phyloP scores from a whole-genome alignment of 1,284 basidiomycete species.

The Cystobasidiaceae sp. region DNA sequence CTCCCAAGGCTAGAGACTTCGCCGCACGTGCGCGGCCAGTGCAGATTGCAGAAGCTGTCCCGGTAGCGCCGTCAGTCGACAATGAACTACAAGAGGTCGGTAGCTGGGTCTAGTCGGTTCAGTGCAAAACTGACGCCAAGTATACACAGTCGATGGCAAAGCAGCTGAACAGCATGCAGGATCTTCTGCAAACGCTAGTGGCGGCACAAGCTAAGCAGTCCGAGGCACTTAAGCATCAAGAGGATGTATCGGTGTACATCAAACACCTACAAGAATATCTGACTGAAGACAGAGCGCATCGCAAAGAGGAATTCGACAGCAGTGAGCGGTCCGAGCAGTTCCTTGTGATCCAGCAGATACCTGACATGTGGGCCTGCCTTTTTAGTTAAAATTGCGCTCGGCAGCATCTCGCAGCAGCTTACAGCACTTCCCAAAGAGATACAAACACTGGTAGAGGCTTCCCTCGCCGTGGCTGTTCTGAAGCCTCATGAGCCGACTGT shows the following conservation, averaged over 20 bases:
- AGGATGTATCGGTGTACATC: constrained; percentile 24
- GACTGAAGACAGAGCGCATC: neutral
- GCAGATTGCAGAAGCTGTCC: neutral
- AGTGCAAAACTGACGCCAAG: neutral
- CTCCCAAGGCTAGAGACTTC: constrained; percentile 4
- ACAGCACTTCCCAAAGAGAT: constrained; percentile 6
- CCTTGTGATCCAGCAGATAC: neutral
- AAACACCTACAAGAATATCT: constrained; percentile 19
- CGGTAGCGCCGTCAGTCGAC: neutral
- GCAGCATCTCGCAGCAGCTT: constrained; percentile 8
- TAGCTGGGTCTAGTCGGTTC: no score
- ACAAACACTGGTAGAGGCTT: constrained; percentile 11
- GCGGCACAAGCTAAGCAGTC: constrained; percentile 5
- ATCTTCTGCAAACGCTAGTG: constrained; percentile 1
- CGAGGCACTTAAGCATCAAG: constrained; percentile 14
- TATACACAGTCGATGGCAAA: neutral
- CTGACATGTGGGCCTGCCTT: neutral
- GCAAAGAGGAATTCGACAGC: constrained; percentile 16
- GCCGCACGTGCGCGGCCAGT: neutral
- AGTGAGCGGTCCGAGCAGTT: neutral
- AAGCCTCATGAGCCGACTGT: neutral
- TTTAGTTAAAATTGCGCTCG: constrained; percentile 5
- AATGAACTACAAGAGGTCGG: constrained; percentile 5
- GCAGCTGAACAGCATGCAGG: constrained; percentile 19
- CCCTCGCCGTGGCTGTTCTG: neutral